Evolutionary conservation across 176 grass and related monocot species (phyloP).

Genomic region (Aegilops tauschii): DNA sequence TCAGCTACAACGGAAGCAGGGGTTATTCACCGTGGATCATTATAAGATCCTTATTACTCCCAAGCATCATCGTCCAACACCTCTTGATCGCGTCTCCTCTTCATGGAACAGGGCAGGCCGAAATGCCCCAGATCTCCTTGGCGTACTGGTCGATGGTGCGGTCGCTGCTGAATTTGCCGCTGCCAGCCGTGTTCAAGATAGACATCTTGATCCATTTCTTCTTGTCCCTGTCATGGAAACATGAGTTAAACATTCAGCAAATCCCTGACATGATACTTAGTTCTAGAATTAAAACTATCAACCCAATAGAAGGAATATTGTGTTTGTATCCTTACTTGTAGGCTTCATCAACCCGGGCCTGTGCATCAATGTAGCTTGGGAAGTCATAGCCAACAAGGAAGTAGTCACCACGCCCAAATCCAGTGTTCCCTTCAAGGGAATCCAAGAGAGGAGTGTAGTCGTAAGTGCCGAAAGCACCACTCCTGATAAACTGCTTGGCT

Average conservation of each 20-base stretch:
- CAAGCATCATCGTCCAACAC: background rate
- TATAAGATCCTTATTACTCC: slow-evolving; percentile 29
- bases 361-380: slow-evolving; percentile 86
- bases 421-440: slow-evolving; percentile 90
- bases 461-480: slow-evolving; percentile 76
- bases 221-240: slow-evolving; percentile 60
- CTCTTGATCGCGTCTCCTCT: background rate
- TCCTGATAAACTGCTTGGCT: slow-evolving; percentile 77
- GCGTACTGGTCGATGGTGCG: slow-evolving; percentile 93
- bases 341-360: slow-evolving; percentile 73
- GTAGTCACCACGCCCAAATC: slow-evolving; percentile 96
- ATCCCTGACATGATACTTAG: background rate
- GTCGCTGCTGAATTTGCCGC: slow-evolving; percentile 97
- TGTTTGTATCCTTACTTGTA: slow-evolving; percentile 80
- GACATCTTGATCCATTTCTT: slow-evolving; percentile 95
- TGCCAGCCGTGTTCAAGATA: slow-evolving; percentile 91
- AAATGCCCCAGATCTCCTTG: slow-evolving; percentile 88
- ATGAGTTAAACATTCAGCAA: slow-evolving; percentile 6
- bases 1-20: slow-evolving; percentile 19
- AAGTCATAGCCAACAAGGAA: slow-evolving; percentile 99
- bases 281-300: slow-evolving; percentile 1
- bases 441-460: slow-evolving; percentile 85
- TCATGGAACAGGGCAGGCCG: slow-evolving; percentile 60
- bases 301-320: slow-evolving; percentile 6
- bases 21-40: slow-evolving; percentile 29